Conservation (phyloP, 108 stramenopile genomes). For the Nitzschia palea region DNA sequence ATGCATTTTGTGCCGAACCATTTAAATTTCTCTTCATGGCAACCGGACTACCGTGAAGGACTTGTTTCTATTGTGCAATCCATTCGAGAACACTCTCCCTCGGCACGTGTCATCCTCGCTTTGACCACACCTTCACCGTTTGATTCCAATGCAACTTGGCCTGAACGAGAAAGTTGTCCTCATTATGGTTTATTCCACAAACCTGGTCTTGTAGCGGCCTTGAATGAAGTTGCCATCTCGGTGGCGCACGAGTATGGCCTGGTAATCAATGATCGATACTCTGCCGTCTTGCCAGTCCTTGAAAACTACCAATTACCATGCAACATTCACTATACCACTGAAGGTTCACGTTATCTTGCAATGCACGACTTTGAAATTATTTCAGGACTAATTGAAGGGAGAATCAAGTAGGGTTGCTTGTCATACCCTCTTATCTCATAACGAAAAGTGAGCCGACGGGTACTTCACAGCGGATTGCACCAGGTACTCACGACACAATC, state of each 20-base stretch:
- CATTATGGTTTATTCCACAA: neutral
- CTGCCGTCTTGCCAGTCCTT: neutral
- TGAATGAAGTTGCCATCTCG: neutral
- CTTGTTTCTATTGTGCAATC: neutral
- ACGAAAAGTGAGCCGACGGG: no score
- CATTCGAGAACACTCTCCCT: neutral
- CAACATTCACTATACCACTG: neutral
- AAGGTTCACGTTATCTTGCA: neutral
- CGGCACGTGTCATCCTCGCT: neutral
- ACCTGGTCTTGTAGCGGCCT: neutral
- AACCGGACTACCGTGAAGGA: neutral
- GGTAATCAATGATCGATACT: neutral
- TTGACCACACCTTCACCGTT: neutral
- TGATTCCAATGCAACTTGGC: neutral
- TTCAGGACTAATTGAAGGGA: no score
- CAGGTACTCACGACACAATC: no score
- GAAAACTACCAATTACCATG: neutral
- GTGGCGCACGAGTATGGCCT: neutral
- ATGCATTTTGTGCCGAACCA: neutral
- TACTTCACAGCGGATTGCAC: no score
- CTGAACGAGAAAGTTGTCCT: neutral
- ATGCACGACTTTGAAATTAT: neutral
- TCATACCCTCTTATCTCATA: no score
- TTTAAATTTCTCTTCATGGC: neutral
- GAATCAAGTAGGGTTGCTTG: no score